Base-by-base conservation (phyloP, 345 rosid genomes). In the Camelina hispida region DNA sequence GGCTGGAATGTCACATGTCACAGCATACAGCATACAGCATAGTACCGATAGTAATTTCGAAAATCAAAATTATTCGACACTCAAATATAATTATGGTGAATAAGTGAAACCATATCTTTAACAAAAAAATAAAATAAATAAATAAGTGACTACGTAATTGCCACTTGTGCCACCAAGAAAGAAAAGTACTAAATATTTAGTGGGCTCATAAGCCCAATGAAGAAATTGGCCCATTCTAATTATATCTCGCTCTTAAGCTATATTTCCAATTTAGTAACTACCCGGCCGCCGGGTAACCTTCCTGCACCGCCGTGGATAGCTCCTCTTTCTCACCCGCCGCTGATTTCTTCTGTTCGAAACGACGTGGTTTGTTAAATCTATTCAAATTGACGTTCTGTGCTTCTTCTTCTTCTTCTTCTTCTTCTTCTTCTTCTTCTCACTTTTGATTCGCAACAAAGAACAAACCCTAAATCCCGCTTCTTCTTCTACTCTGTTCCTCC, bases 391-490 rank as follows among this genome's bases (percentile, higher is more conserved):
- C 40, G 22, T n/a, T 63, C 46, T 1, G 0, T 0, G 6, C 35
- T 1, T 32, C 28, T 25, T 25, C 47, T 43, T 0, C n/a, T 62
- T 15, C 68, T 62, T 0, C 46, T 42, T 0, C 35, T 1, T 32
- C 28, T 25, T 25, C 47, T 43, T 0, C 18, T 62, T 15, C 46
- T 42, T 0, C 20, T 62, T 15, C 68, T 44, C 23, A 46, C 1
- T 44, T 63, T 9, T 46, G 11, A n/a, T 47, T 47, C 25, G 10
- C 28, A 25, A 25, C 25, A 28, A 16, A 46, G 16, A n/a, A n/a
- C 23, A 30, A 64, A 46, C 55, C 56, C 56, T 65, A 65, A 47
- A 47, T 28, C 55, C 16, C 28, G 40, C 40, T 16, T 47, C 42
- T 37, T 47, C 42, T 9, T 37, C 40, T 46, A 46, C 55, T 64